Percentiles rank a stretch among this genome's conserved stretches.
Conservation (phyloP, 345 rosid genomes). For the Sisymbrium irio region DNA sequence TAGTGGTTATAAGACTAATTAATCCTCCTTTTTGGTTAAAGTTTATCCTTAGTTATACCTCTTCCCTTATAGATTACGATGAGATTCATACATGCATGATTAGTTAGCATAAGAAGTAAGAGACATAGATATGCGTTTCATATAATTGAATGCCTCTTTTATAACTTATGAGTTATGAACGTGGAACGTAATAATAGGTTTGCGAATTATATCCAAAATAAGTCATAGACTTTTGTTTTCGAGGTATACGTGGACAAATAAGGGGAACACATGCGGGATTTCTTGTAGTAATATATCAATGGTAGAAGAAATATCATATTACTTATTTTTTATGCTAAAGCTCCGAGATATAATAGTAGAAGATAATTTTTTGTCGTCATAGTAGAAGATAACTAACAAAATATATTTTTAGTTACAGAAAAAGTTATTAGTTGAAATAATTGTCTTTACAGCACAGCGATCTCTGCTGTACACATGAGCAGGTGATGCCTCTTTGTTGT, state of each 20-base stretch:
- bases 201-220: slow-evolving; percentile 20
- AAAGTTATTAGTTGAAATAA: slow-evolving; percentile 27
- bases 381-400: neutral
- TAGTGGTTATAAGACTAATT: neutral
- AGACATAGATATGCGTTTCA: slow-evolving; percentile 10
- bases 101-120: slow-evolving; percentile 17
- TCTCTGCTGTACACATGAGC: slow-evolving; percentile 38
- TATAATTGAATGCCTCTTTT: slow-evolving; percentile 7
- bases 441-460: slow-evolving; percentile 29
- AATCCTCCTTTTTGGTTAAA: neutral
- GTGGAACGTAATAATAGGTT: slow-evolving; percentile 27
- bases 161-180: slow-evolving; percentile 22
- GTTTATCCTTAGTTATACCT: neutral
- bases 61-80: neutral
- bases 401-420: neutral
- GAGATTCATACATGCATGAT: slow-evolving; percentile 1
- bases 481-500: slow-evolving; percentile 28
- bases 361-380: slow-evolving; percentile 14
- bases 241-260: slow-evolving; percentile 14
- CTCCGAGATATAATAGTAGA: slow-evolving; percentile 3
- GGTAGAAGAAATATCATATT: neutral
- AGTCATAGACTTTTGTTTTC: neutral
- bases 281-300: neutral
- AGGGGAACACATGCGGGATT: slow-evolving; percentile 18
- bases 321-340: slow-evolving; percentile 7